These are phyloP conservation scores for Mycena maculata DNA, from an alignment of 768 basidiomycete genomes.

Conservation along the genomic window DNA sequence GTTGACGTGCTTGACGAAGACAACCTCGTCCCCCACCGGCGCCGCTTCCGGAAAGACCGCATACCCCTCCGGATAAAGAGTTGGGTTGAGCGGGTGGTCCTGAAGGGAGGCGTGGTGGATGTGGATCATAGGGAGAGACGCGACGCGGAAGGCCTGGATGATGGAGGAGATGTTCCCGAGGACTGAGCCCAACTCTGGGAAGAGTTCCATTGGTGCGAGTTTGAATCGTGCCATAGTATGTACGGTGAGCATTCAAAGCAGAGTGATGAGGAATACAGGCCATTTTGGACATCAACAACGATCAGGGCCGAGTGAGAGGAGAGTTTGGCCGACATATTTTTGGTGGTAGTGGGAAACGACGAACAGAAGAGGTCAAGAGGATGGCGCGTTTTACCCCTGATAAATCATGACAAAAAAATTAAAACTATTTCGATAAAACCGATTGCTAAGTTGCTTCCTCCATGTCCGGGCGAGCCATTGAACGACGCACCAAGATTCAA, in stretches of 20 bases:
- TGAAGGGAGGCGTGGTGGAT: conserved; percentile 36
- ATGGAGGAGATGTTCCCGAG: conserved; percentile 18
- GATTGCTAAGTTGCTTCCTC: too few species aligned
- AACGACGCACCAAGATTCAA: too few species aligned
- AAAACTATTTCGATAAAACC: too few species aligned
- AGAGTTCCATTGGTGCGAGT: conserved; percentile 10
- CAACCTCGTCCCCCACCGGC: conserved; percentile 30
- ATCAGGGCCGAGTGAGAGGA: conserved; percentile 23
- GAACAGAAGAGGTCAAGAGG: not conserved
- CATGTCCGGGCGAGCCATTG: too few species aligned
- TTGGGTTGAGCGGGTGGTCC: conserved; percentile 27
- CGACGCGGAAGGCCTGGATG: conserved; percentile 33
- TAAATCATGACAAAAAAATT: too few species aligned
- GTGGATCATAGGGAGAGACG: conserved; percentile 36
- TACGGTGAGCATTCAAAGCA: not conserved
- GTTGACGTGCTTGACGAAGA: conserved; percentile 40
- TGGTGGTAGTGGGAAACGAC: not conserved
- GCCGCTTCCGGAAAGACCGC: conserved; percentile 29
- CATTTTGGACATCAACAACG: conserved; percentile 38
- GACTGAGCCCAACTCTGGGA: conserved; percentile 10
- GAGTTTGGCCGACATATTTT: not conserved
- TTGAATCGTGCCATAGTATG: conserved; percentile 28
- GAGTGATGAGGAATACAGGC: not conserved
- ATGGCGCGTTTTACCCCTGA: not conserved
- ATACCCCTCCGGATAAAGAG: conserved; percentile 31